Percentiles rank a stretch among this genome's conserved stretches.
Conservation (phyloP, 2,329 filamentous ascomycete genomes). For the Aspergillus fumigatiaffinis region DNA sequence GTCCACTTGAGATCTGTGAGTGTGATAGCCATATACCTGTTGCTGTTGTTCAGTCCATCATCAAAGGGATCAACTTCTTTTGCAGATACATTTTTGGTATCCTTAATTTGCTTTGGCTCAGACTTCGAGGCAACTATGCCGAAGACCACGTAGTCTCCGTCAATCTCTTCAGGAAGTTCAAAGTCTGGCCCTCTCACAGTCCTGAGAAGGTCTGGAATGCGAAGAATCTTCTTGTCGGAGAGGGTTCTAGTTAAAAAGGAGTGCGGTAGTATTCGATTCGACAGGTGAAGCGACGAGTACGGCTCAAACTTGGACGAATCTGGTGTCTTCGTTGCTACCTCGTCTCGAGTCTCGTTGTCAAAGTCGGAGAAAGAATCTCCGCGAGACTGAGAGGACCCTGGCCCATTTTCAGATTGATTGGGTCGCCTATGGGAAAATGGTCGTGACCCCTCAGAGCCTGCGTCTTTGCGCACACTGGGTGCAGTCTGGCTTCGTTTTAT, state of each 20-base stretch:
- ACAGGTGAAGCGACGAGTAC: constrained; percentile 80
- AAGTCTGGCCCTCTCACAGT: constrained; percentile 79
- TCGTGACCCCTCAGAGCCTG: constrained; percentile 11
- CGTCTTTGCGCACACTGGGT: constrained; percentile 22
- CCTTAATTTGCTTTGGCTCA: constrained; percentile 63
- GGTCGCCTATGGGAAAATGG: constrained; percentile 21
- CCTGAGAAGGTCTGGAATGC: constrained; percentile 75
- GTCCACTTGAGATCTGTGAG: constrained; percentile 88
- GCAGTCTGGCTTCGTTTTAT: constrained; percentile 36
- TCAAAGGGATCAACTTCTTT: constrained; percentile 46
- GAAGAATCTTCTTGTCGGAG: constrained; percentile 70
- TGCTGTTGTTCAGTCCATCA: constrained; percentile 54
- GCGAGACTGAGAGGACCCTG: constrained; percentile 8
- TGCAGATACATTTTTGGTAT: constrained; percentile 32
- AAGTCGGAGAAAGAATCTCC: not conserved
- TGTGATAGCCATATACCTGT: constrained; percentile 90
- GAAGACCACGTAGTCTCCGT: constrained; percentile 85
- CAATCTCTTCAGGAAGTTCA: constrained; percentile 69
- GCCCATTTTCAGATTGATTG: constrained; percentile 19
- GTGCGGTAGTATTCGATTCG: constrained; percentile 78
- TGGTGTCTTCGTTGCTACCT: constrained; percentile 25
- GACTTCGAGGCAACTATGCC: constrained; percentile 87
- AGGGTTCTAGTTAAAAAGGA: constrained; percentile 73
- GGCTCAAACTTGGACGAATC: constrained; percentile 71
- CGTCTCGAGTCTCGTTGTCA: constrained; percentile 4